These are phyloP conservation scores for Candida gorgasii DNA, from an alignment of 805 yeast species.

Conservation along the genomic window DNA sequence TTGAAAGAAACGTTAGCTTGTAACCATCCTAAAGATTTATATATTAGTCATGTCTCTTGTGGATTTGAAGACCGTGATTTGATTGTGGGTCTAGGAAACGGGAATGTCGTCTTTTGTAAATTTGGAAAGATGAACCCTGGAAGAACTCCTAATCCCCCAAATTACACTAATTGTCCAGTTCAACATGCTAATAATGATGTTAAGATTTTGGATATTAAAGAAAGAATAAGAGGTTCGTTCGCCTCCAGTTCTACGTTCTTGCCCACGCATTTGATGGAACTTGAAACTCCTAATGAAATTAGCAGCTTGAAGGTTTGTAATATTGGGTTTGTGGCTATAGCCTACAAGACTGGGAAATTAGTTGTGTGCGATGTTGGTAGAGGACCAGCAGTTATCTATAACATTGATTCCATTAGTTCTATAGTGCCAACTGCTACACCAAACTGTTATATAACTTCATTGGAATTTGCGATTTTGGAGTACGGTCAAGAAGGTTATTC, in stretches of 20 bases:
- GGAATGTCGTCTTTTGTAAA: constrained; percentile 75
- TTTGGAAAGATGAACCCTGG: constrained; percentile 48
- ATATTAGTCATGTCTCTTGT: constrained; percentile 62
- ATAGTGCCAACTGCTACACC: constrained; percentile 34
- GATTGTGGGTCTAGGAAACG: constrained; percentile 63
- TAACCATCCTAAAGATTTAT: constrained; percentile 19
- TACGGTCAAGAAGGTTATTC: constrained; percentile 68
- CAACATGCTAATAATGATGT: constrained; percentile 37
- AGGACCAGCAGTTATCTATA: constrained; percentile 67
- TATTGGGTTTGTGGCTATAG: constrained; percentile 82
- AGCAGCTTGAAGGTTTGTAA: constrained; percentile 67
- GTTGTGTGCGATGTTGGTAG: constrained; percentile 72
- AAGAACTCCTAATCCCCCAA: constrained; percentile 16
- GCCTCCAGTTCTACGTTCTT: constrained; percentile 32
- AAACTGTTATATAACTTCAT: constrained; percentile 48
- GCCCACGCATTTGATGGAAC: constrained; percentile 32
- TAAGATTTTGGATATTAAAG: constrained; percentile 50
- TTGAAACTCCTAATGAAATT: constrained; percentile 44
- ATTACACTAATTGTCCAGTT: constrained; percentile 29
- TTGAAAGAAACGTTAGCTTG: constrained; percentile 34
- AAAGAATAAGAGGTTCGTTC: constrained; percentile 49
- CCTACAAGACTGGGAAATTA: constrained; percentile 73
- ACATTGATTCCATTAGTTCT: constrained; percentile 30
- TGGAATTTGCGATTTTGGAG: constrained; percentile 75
- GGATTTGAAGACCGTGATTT: constrained; percentile 78